Evolutionary conservation across 305 asterid species (phyloP), one percentile per base, ranked within the genome.

Genomic region (Lippia alba): DNA sequence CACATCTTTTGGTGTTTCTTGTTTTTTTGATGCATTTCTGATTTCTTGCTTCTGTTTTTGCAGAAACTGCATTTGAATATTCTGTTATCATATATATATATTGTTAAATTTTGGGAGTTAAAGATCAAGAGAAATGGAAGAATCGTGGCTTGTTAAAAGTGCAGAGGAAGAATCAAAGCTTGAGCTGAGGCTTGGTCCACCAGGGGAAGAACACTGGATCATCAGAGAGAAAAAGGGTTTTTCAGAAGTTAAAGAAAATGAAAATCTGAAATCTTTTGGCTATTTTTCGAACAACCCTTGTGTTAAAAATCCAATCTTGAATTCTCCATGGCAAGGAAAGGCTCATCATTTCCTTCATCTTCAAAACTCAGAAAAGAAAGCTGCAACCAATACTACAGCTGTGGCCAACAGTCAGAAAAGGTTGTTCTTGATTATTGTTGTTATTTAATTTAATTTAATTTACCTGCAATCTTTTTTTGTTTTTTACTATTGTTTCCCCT

Each of bases 181-280:
- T 12, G 96, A 91, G 77, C 64, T 94, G 19, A 81, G 89, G 71
- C 96, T 91, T 67, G 96, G 91, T 76, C 98, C 99, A 19, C 97
- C 97, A 0, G 89, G 87, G 51, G 90, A 80, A 45, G 76, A 76
- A 55, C 76, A 73, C 33, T 84, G 91, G 92, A 58, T 80, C 41
- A 66, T 48, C 45, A 64, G 56, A 44, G 70, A 45, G 44, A 61
- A 55, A 4, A 72, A 40, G 6, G 66, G 9, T 48, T 60, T 71
- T 2, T 44, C 39, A 44, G 2, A 40, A 8, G n/a, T 67, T 74
- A 41, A 67, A 60, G 17, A 24, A 56, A 71, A 77, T 40, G 64
- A 74, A 11, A 30, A 68, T 30, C 61, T 57, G 54, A 63, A 32
- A 8, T 66, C 79, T 55, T 80, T 75, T 56, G 78, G 76, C 39